Evolutionary conservation across 2,329 filamentous ascomycete species (phyloP), one percentile per base, ranked within the genome.

Genomic region (Arthrinium puccinioides): DNA sequence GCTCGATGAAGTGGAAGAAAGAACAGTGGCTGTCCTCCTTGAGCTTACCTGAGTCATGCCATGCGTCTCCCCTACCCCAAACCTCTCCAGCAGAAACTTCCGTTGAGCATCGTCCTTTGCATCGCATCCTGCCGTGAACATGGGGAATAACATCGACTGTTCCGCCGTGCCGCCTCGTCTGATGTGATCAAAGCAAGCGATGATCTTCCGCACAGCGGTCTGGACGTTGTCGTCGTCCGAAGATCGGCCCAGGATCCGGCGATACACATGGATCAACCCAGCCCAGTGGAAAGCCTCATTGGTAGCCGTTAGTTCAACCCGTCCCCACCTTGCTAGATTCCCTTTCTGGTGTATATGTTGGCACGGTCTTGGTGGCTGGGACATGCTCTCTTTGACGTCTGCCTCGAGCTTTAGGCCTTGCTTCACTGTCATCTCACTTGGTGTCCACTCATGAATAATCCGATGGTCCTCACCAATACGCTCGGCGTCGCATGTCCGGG

Each of bases 101-200:
- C 79, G 67, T 47, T 82, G 74, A 3, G 59, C 60, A 23, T 64
- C 51, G 33, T 79, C 72, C 38, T 63, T 63, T 1, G 79, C 77
- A 55, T 92, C 84, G 46, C 84, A 89, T 0, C 86, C 87, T 1
- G 86, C 86, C 1, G 84, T 85, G 57, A 92, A 92, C 62, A 92
- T 79, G 0, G 87, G 86, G 46, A 92, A 89, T 26, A 92, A 57
- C 14, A 86, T 63, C 50, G 84, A 87, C 8, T 77, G 79, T 57
- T 90, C 86, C 0, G 84, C 84, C 13, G 78, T 79, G 21, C 80
- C 80, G 6, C 83, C 82, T 10, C 69, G 63, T 10, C 76, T 64
- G 33, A 92, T 76, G 25, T 72, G 73, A 16, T 67, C 66, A 43
- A 90, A 63, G 21, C 78, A 73, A 2, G 65, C 62, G 20, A 86